phyloP scores from a whole-genome alignment of 2,329 filamentous ascomycete species.

The Chaetothyriales sp. region DNA sequence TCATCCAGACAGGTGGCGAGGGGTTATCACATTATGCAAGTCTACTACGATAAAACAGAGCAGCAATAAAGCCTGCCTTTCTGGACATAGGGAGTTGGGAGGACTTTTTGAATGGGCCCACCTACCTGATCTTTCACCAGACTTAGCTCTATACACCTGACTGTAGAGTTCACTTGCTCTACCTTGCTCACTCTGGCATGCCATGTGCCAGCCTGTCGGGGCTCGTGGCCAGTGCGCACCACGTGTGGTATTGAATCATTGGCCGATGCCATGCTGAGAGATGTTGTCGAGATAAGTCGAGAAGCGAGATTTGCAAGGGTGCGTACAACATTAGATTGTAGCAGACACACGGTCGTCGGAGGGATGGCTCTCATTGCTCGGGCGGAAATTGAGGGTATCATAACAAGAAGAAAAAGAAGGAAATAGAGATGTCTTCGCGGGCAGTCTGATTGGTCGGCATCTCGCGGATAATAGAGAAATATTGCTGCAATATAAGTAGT shows the following conservation, averaged over 20 bases:
- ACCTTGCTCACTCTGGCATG: conserved; percentile 49
- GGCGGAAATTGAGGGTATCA: neutral
- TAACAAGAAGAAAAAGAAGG: neutral
- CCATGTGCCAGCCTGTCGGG: conserved; percentile 53
- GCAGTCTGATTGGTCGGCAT: neutral
- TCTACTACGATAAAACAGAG: no score
- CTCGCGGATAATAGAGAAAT: neutral
- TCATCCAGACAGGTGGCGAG: no score
- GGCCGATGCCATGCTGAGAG: conserved; percentile 14
- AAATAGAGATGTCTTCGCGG: neutral
- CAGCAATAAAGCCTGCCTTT: no score
- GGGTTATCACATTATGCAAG: no score
- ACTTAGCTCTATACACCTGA: conserved; percentile 55
- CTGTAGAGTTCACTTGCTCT: conserved; percentile 49
- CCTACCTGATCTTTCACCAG: conserved; percentile 36
- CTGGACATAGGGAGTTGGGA: no score
- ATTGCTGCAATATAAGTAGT: no score
- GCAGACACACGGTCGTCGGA: neutral
- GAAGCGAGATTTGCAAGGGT: neutral
- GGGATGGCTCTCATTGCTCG: neutral
- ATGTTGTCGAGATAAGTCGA: neutral
- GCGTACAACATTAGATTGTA: neutral
- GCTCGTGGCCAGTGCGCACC: conserved; percentile 60
- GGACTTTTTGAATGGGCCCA: neutral
- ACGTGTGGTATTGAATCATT: conserved; percentile 42